Evolutionary conservation across 2,329 filamentous ascomycete genomes (phyloP).

Genomic region (Fusarium sarcochroum): DNA sequence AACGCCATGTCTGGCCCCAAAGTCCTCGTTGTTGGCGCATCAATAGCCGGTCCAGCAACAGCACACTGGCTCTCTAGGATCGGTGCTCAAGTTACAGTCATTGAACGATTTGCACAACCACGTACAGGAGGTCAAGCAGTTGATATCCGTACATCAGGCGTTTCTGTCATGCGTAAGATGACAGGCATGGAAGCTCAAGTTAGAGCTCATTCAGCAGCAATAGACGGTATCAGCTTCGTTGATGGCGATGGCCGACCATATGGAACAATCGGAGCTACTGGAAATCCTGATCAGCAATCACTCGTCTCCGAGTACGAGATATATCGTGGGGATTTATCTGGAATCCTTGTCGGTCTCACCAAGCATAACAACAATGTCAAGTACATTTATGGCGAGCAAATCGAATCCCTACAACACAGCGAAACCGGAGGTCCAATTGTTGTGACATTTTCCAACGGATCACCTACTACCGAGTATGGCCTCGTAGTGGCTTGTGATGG

Average conservation of each 20-base stretch:
- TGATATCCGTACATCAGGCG: slow-evolving; percentile 55
- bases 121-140: slow-evolving; percentile 55
- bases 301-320: slow-evolving; percentile 31
- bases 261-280: slow-evolving; percentile 18
- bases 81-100: slow-evolving; percentile 54
- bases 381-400: slow-evolving; percentile 23
- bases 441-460: slow-evolving; percentile 17
- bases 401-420: slow-evolving; percentile 13
- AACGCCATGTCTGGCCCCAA: slow-evolving; percentile 34
- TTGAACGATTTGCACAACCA: slow-evolving; percentile 55
- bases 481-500: slow-evolving; percentile 26
- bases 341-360: slow-evolving; percentile 16
- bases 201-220: slow-evolving; percentile 13
- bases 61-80: slow-evolving; percentile 51
- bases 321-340: slow-evolving; percentile 17
- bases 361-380: slow-evolving; percentile 15
- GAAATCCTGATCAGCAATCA: slow-evolving; percentile 23
- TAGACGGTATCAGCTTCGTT: slow-evolving; percentile 29
- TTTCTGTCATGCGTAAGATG: slow-evolving; percentile 57
- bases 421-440: background rate
- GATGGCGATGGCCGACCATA: slow-evolving; percentile 6
- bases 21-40: slow-evolving; percentile 51
- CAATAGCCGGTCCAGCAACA: slow-evolving; percentile 51
- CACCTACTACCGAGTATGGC: slow-evolving; percentile 19
- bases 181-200: slow-evolving; percentile 50